Percentiles rank a stretch among this genome's conserved stretches.
Evolutionary conservation across 1,284 basidiomycete species (phyloP).

Genomic region (Cryptococcus amylolentus): DNA sequence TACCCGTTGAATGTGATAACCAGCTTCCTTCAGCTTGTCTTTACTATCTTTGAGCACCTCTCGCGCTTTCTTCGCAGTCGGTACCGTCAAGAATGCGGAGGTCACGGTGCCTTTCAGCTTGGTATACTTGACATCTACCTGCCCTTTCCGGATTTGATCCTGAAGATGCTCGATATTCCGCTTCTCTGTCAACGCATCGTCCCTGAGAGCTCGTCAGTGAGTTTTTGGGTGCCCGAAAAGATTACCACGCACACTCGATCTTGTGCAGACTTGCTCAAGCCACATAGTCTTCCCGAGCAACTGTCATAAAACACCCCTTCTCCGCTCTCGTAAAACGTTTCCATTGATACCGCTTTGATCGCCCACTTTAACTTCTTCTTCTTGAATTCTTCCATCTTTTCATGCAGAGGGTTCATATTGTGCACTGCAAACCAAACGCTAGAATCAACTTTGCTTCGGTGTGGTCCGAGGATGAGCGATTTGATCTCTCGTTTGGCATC

Average conservation of each 20-base stretch:
- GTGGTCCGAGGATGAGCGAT: slow-evolving; percentile 3
- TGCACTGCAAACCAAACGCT: slow-evolving; percentile 15
- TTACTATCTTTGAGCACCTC: slow-evolving; percentile 13
- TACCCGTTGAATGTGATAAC: slow-evolving; percentile 13
- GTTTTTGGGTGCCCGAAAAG: not conserved
- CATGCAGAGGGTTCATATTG: slow-evolving; percentile 13
- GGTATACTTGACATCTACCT: slow-evolving; percentile 5
- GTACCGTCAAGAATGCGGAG: slow-evolving; percentile 31
- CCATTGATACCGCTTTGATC: slow-evolving; percentile 13
- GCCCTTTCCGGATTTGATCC: slow-evolving; percentile 9
- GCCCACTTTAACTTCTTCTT: slow-evolving; percentile 12
- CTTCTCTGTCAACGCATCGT: slow-evolving; percentile 12
- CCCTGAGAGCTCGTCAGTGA: not conserved
- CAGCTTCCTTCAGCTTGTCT: slow-evolving; percentile 8
- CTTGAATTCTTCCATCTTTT: slow-evolving; percentile 17
- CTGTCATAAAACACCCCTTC: slow-evolving; percentile 12
- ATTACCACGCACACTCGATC: not conserved
- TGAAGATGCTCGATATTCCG: slow-evolving; percentile 10
- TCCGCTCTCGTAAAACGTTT: slow-evolving; percentile 8
- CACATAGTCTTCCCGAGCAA: slow-evolving; percentile 10
- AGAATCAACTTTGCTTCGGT: slow-evolving; percentile 6
- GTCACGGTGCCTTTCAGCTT: slow-evolving; percentile 11
- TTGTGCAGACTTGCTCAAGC: slow-evolving; percentile 5
- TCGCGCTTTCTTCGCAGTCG: slow-evolving; percentile 20
- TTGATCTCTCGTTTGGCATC: slow-evolving; percentile 13